Conservation (phyloP, 2,329 filamentous ascomycete species). For the Dothidotthia symphoricarpi region DNA sequence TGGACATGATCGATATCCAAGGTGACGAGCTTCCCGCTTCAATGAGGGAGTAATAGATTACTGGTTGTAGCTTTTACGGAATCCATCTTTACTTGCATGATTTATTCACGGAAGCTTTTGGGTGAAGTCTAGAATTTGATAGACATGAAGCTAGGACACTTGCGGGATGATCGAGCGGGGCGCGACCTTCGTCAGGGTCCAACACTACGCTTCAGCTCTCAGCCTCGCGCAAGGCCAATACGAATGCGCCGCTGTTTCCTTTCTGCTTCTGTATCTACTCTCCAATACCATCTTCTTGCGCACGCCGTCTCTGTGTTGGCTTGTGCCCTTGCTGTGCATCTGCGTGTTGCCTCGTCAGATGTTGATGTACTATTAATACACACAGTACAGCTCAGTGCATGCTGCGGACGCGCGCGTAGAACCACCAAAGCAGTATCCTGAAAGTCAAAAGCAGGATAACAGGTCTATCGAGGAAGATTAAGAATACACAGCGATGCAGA, state of each 20-base stretch:
- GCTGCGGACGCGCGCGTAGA: slow-evolving; percentile 2
- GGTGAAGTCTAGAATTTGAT: not conserved
- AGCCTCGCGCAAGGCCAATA: slow-evolving; percentile 23
- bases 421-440: not conserved
- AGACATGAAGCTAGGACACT: not conserved
- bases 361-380: slow-evolving; percentile 16
- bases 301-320: slow-evolving; percentile 9
- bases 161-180: not conserved
- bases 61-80: no score
- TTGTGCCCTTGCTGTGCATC: slow-evolving; percentile 11
- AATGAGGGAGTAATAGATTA: no score
- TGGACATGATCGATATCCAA: no score
- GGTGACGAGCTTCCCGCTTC: no score
- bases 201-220: slow-evolving; percentile 23
- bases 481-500: slow-evolving; percentile 35
- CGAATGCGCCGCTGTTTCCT: slow-evolving; percentile 11
- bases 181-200: slow-evolving; percentile 12
- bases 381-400: slow-evolving; percentile 11
- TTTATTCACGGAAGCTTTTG: no score
- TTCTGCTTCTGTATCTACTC: slow-evolving; percentile 19
- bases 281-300: slow-evolving; percentile 13
- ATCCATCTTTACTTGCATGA: no score
- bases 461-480: not conserved
- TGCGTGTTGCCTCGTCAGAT: slow-evolving; percentile 6
- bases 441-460: not conserved